These are phyloP conservation scores for Veloboletus limbatus DNA, from an alignment of 1,284 basidiomycete species.

Conservation along the genomic window DNA sequence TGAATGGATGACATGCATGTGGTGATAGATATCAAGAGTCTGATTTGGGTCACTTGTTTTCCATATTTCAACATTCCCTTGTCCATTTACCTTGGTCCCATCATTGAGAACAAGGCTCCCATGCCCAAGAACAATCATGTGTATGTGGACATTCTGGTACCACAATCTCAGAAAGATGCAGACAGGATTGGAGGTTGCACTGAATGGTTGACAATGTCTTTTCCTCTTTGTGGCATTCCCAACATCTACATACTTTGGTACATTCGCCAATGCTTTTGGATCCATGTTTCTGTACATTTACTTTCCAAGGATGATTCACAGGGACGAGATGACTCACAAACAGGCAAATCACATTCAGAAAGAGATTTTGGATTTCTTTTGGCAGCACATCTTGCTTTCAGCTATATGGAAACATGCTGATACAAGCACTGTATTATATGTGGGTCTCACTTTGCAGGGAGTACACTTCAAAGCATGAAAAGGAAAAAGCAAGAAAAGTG, in stretches of 20 bases:
- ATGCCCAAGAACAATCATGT: slow-evolving; percentile 12
- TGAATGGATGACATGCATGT: no score
- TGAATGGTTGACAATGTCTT: not conserved
- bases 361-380: slow-evolving; percentile 9
- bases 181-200: not conserved
- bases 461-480: no score
- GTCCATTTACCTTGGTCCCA: not conserved
- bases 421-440: no score
- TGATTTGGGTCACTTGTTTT: slow-evolving; percentile 3
- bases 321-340: no score
- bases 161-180: slow-evolving; percentile 8
- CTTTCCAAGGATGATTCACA: no score
- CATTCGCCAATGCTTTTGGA: not conserved
- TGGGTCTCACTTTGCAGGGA: no score
- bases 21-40: slow-evolving; percentile 13
- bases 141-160: slow-evolving; percentile 9
- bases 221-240: not conserved
- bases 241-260: not conserved
- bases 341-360: slow-evolving; percentile 5
- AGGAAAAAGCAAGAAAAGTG: no score
- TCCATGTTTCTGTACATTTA: no score
- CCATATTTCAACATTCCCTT: not conserved
- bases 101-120: not conserved
- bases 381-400: slow-evolving; percentile 8
- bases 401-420: slow-evolving; percentile 7